Conservation (phyloP, 2,329 filamentous ascomycete species). For the Chrysosporium keratinophilum region DNA sequence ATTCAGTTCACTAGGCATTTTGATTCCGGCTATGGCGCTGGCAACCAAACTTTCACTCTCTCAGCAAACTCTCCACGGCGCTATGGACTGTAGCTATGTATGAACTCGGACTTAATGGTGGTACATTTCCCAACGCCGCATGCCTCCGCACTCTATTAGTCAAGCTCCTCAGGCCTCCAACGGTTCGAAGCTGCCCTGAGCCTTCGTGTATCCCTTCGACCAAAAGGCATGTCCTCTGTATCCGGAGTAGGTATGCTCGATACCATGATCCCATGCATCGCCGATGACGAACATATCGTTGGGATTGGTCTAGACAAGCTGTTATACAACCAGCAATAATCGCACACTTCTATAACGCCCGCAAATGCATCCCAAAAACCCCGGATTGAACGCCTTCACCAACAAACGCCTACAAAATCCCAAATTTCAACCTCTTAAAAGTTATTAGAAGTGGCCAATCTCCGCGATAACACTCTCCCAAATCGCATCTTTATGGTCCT, state of each 20-base stretch:
- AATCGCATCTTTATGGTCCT: constrained; percentile 22
- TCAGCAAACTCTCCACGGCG: no score
- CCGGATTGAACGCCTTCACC: neutral
- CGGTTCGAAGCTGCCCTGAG: no score
- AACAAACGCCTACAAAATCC: constrained; percentile 5
- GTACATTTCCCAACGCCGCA: no score
- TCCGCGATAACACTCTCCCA: constrained; percentile 25
- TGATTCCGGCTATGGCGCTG: no score
- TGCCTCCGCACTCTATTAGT: no score
- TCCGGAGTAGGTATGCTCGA: neutral
- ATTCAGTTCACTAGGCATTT: no score
- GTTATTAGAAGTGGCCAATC: neutral
- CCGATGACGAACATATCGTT: neutral
- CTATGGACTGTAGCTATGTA: no score
- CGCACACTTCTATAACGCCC: constrained; percentile 4
- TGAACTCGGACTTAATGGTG: no score
- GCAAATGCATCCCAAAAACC: constrained; percentile 12
- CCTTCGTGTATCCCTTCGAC: no score
- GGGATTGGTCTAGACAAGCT: constrained; percentile 1
- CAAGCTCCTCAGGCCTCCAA: no score
- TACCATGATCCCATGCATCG: neutral
- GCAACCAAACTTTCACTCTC: no score
- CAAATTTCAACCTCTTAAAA: neutral
- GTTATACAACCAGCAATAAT: neutral
- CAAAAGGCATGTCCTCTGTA: neutral